Conservation (phyloP, 2,329 filamentous ascomycete species). For the Diplodia corticola region DNA sequence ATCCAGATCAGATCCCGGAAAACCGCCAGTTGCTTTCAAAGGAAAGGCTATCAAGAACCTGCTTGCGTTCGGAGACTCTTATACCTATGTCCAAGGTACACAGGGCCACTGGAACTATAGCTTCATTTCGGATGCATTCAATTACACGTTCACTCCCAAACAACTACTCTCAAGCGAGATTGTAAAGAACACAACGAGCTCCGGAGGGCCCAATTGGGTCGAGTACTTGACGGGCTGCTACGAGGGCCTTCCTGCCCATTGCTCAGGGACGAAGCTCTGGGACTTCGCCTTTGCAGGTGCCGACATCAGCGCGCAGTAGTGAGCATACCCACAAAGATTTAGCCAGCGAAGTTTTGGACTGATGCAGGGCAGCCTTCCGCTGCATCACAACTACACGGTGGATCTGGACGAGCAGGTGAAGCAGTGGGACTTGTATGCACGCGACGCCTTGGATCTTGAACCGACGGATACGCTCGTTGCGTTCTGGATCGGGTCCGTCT, state of each 20-base stretch:
- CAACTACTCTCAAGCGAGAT: conserved; percentile 51
- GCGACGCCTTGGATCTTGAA: conserved; percentile 30
- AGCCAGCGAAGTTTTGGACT: conserved; percentile 31
- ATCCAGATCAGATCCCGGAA: background rate
- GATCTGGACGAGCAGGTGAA: conserved; percentile 53
- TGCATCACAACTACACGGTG: conserved; percentile 55
- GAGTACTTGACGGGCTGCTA: conserved; percentile 54
- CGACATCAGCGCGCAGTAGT: conserved; percentile 49
- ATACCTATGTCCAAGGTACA: conserved; percentile 57
- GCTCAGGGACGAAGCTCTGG: conserved; percentile 52
- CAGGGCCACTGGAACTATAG: conserved; percentile 53
- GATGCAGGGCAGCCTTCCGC: conserved; percentile 30
- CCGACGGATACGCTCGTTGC: conserved; percentile 48
- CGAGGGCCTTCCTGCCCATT: conserved; percentile 46
- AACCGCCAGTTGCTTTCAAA: background rate
- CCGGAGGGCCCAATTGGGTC: conserved; percentile 57
- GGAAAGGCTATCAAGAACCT: background rate
- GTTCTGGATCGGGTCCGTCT: conserved; percentile 52
- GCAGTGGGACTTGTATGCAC: conserved; percentile 50
- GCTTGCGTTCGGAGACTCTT: conserved; percentile 54
- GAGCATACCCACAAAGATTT: conserved; percentile 10
- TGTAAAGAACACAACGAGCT: conserved; percentile 54
- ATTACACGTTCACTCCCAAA: conserved; percentile 47
- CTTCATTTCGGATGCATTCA: conserved; percentile 56
- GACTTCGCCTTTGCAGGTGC: conserved; percentile 59